phyloP scores from a whole-genome alignment of 306 rosid genomes.

The Benincasa hispida region DNA sequence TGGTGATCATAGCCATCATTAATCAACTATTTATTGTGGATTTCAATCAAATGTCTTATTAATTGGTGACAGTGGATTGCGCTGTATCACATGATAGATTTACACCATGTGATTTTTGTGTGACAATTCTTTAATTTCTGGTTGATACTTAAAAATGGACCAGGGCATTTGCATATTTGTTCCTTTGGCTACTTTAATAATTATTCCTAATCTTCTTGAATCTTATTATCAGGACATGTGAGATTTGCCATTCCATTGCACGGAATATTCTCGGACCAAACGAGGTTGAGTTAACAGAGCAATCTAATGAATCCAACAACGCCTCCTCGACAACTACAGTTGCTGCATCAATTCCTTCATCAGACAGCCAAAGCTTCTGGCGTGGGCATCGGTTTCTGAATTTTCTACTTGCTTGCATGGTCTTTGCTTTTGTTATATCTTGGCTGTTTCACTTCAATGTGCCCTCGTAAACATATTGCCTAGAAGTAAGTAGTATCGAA shows the following conservation, averaged over 20 bases:
- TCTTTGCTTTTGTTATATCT: slow-evolving; percentile 85
- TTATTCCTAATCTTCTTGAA: slow-evolving; percentile 7
- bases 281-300: slow-evolving; percentile 52
- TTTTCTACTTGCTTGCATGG: slow-evolving; percentile 88
- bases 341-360: slow-evolving; percentile 22
- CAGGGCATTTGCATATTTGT: background rate
- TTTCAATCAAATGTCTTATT: background rate
- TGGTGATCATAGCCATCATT: background rate
- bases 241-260: slow-evolving; percentile 77
- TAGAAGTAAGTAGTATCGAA: background rate
- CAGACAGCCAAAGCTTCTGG: slow-evolving; percentile 77
- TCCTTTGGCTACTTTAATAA: background rate
- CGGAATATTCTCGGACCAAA: slow-evolving; percentile 46
- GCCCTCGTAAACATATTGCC: slow-evolving; percentile 19
- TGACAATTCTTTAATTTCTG: background rate
- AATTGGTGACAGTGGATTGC: background rate
- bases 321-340: slow-evolving; percentile 31
- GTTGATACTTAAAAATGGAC: background rate
- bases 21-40: background rate
- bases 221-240: slow-evolving; percentile 59
- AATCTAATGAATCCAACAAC: slow-evolving; percentile 28
- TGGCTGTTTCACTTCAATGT: slow-evolving; percentile 91
- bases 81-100: background rate
- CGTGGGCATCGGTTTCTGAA: slow-evolving; percentile 88
- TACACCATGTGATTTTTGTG: background rate